These are phyloP conservation scores for Aspergillus indologenus DNA, from an alignment of 495 filamentous ascomycete genomes.

Conservation along the genomic window DNA sequence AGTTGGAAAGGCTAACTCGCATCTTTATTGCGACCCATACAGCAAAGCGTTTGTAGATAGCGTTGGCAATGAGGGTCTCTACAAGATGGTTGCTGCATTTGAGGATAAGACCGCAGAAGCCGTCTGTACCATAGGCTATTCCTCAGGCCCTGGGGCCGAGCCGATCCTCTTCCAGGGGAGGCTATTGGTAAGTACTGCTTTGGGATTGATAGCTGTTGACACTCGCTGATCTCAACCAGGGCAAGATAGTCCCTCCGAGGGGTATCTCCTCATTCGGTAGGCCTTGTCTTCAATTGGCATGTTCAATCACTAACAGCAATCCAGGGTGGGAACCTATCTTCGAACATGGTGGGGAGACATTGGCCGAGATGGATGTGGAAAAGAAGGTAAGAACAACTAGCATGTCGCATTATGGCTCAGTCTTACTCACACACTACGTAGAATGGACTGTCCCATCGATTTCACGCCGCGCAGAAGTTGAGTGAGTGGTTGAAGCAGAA, in stretches of 20 bases:
- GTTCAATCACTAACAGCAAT: neutral
- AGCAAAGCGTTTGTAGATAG: conserved; percentile 86
- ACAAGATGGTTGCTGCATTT: conserved; percentile 76
- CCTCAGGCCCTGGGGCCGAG: conserved; percentile 69
- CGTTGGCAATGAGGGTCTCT: conserved; percentile 73
- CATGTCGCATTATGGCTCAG: neutral
- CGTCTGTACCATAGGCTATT: conserved; percentile 88
- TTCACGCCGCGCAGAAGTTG: conserved; percentile 70
- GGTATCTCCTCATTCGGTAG: neutral
- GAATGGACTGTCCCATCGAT: conserved; percentile 83
- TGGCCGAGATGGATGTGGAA: conserved; percentile 84
- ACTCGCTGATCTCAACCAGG: neutral
- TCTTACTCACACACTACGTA: conserved; percentile 19
- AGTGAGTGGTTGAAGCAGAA: conserved; percentile 59
- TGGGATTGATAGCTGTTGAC: neutral
- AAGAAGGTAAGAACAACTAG: conserved; percentile 52
- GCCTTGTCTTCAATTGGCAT: neutral
- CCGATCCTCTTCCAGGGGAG: conserved; percentile 78
- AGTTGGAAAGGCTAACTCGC: neutral
- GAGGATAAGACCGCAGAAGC: conserved; percentile 82
- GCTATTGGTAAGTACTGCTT: conserved; percentile 55
- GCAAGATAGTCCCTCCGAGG: neutral
- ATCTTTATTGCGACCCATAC: neutral
- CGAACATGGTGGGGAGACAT: conserved; percentile 83
- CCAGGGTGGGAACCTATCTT: conserved; percentile 88